phyloP scores from a whole-genome alignment of 1,139 yeast genomes.

The Geotrichum citri-aurantii region DNA sequence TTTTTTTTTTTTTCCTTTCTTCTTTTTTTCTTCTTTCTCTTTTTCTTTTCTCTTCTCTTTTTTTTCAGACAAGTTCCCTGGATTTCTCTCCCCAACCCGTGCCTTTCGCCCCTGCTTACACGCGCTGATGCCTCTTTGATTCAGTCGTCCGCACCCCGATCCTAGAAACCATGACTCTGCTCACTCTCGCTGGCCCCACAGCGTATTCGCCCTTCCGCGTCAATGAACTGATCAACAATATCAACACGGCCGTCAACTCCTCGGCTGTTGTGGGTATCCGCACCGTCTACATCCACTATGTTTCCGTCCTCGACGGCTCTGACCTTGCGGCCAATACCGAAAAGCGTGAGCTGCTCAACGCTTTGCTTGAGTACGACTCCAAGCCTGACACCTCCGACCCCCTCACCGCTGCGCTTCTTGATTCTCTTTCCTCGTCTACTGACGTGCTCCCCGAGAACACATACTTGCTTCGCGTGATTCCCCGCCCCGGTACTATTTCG shows the following conservation, averaged over 20 bases:
- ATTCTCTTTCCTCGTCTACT: constrained; percentile 28
- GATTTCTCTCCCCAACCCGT: neutral
- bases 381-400: constrained; percentile 52
- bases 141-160: constrained; percentile 8
- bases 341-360: constrained; percentile 44
- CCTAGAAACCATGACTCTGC: constrained; percentile 30
- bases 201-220: constrained; percentile 88
- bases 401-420: constrained; percentile 45
- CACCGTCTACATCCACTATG: constrained; percentile 76
- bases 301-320: constrained; percentile 48
- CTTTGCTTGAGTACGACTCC: constrained; percentile 69
- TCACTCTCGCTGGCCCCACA: constrained; percentile 80
- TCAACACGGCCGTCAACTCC: constrained; percentile 63
- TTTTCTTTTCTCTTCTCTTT: neutral
- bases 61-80: neutral
- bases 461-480: constrained; percentile 68
- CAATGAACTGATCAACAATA: constrained; percentile 61
- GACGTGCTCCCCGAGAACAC: constrained; percentile 44
- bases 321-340: constrained; percentile 37
- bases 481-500: constrained; percentile 93
- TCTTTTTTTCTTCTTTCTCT: neutral
- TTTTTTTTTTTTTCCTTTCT: constrained; percentile 5
- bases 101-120: neutral
- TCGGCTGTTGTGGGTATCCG: constrained; percentile 63
- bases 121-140: constrained; percentile 2